Conservation (phyloP, 2,329 filamentous ascomycete genomes). For the Fusarium chuoi region DNA sequence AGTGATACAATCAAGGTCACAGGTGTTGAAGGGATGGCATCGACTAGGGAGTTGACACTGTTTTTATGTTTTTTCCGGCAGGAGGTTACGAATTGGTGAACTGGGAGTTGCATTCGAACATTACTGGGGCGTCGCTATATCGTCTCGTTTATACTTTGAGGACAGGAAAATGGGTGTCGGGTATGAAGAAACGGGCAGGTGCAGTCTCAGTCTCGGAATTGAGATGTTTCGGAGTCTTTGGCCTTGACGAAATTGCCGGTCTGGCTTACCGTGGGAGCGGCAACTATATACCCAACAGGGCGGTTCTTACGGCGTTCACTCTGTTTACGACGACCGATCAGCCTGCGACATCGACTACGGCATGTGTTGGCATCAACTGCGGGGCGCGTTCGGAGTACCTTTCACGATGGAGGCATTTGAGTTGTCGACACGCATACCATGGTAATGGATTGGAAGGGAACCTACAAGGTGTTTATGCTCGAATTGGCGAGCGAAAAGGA, state of each 20-base stretch:
- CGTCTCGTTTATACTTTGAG: conserved; percentile 40
- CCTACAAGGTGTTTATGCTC: conserved; percentile 17
- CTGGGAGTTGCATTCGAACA: conserved; percentile 44
- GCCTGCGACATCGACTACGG: conserved; percentile 35
- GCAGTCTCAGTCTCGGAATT: conserved; percentile 14
- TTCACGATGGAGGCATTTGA: conserved; percentile 36
- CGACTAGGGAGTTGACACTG: conserved; percentile 43
- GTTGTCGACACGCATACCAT: conserved; percentile 34
- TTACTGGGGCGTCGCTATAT: conserved; percentile 40
- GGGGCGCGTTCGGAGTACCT: conserved; percentile 36
- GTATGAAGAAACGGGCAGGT: conserved; percentile 29
- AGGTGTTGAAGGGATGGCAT: conserved; percentile 41
- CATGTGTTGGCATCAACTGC: conserved; percentile 37
- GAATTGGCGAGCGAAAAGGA: conserved; percentile 32
- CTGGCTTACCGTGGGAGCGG: conserved; percentile 16
- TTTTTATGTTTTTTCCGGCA: conserved; percentile 35
- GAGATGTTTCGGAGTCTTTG: conserved; percentile 25
- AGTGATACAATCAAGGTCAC: conserved; percentile 33
- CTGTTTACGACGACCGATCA: conserved; percentile 30
- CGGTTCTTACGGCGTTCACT: conserved; percentile 40
- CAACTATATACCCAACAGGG: conserved; percentile 42
- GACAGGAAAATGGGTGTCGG: conserved; percentile 24
- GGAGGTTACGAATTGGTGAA: conserved; percentile 37
- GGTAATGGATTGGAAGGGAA: conserved; percentile 28
- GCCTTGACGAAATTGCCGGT: conserved; percentile 23